Base-by-base conservation (phyloP, 176 grass and related monocot genomes). In the Bolboschoenus planiculmis region DNA sequence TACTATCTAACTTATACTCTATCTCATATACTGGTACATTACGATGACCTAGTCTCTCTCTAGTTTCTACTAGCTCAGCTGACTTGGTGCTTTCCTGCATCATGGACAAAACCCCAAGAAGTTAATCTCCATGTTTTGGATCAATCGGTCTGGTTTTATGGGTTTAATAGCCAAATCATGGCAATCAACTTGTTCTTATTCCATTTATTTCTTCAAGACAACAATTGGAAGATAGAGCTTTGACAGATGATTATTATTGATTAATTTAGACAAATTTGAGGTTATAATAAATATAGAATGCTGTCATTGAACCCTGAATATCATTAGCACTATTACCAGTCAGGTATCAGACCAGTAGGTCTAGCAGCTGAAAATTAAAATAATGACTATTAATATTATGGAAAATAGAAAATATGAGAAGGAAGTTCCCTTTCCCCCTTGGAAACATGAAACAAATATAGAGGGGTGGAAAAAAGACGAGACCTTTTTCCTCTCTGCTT, bases 401-500 rank as follows among this genome's bases (percentile, higher is more conserved):
- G 20, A 56, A 56, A 56, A 21, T 56, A 23, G 2, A 21, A 56
- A 56, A 56, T 6, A 56, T 29, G 8, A n/a, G n/a, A n/a, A n/a
- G n/a, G n/a, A n/a, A n/a, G n/a, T n/a, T n/a, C n/a, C n/a, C n/a
- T n/a, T n/a, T n/a, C n/a, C n/a, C n/a, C n/a, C n/a, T n/a, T n/a
- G n/a, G n/a, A 65, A 35, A 40, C 3, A 63, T 63, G 65, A 10
- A 42, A 74, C 15, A 33, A 77, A 51, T 51, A 53, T 51, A 77
- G 40, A 40, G 7, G 3, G 18, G 7, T 4, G 0, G 14, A 55
- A 34, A 53, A 64, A 42, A 73, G 35, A 79, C 35, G 5, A 66
- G 46, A 98, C 95, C 95, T 98, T 97, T 88, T 88, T 92, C 83
- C 82, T 91, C 73, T 98, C 95, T 70, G 92, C 92, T 84, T 91